Evolutionary conservation across 129 eudicot species (phyloP).

Genomic region (carrot (Daucus carota)): DH1_v3.0 NC_030382.2:27458001-27458500

Average conservation of each 20-base stretch:
- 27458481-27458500: not conserved
- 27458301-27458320: constrained; percentile 13
- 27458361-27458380: no score
- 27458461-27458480: not conserved
- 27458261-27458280: constrained; percentile 73
- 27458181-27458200: constrained; percentile 43
- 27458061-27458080: constrained; percentile 73
- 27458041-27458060: constrained; percentile 39
- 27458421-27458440: not conserved
- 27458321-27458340: constrained; percentile 9
- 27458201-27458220: constrained; percentile 26
- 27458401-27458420: not conserved
- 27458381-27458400: not conserved
- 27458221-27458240: constrained; percentile 18
- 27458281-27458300: constrained; percentile 20
- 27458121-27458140: constrained; percentile 90
- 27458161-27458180: constrained; percentile 47
- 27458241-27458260: constrained; percentile 55
- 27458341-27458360: constrained; percentile 11
- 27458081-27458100: constrained; percentile 42
- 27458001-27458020: constrained; percentile 44
- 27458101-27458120: constrained; percentile 73
- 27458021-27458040: constrained; percentile 36
- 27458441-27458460: not conserved
- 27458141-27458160: constrained; percentile 84